Percentiles rank a stretch among this genome's conserved stretches.
Conservation (phyloP, 176 grass and related monocot genomes). For the Triticum monococcum region DNA sequence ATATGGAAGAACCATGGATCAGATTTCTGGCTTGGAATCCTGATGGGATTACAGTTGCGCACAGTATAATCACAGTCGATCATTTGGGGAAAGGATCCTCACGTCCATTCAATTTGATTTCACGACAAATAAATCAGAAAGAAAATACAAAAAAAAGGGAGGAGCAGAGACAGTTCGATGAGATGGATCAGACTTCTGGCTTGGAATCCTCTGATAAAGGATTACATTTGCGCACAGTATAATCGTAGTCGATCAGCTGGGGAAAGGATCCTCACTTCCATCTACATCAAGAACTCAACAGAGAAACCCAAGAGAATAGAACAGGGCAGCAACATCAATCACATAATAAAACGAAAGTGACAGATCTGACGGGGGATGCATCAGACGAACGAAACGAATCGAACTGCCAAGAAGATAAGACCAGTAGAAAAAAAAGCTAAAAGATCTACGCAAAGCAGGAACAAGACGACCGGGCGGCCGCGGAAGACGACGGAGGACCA, state of each 20-base stretch:
- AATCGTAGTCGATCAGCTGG: slow-evolving; percentile 61
- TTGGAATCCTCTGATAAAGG: slow-evolving; percentile 38
- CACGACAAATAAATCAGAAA: background rate
- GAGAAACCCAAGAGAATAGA: no score
- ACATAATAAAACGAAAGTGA: no score
- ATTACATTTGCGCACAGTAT: slow-evolving; percentile 25
- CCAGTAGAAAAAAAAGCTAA: background rate
- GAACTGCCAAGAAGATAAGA: background rate
- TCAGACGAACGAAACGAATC: background rate
- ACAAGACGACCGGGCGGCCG: background rate
- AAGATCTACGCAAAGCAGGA: background rate
- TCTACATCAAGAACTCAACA: background rate
- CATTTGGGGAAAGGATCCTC: slow-evolving; percentile 66
- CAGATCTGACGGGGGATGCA: no score
- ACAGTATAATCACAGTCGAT: slow-evolving; percentile 61
- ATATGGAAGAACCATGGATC: slow-evolving; percentile 21
- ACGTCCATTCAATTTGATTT: slow-evolving; percentile 9
- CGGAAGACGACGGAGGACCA: no score
- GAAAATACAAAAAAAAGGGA: background rate
- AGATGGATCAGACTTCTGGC: slow-evolving; percentile 60
- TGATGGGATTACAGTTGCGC: slow-evolving; percentile 23
- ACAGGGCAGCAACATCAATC: background rate
- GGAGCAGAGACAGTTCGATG: no score
- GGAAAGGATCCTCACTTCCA: slow-evolving; percentile 66
- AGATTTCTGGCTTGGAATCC: slow-evolving; percentile 65